Percentiles rank a stretch among this genome's conserved stretches.
These are phyloP conservation scores for Pterocarpus macrocarpus DNA, from an alignment of 306 rosid species.

Conservation along the genomic window DNA sequence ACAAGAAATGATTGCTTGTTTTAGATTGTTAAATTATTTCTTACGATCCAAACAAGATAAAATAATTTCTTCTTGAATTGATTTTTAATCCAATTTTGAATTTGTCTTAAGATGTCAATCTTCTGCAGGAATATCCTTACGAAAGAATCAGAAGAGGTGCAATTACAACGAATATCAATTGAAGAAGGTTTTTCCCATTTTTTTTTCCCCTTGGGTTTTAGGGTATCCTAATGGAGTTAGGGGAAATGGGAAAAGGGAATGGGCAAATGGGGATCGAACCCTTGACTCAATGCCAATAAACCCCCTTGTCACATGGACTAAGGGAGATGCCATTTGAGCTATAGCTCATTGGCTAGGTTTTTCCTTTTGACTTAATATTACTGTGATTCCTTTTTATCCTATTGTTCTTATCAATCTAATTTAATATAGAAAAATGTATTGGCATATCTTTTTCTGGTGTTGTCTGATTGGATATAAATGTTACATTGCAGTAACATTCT, in stretches of 20 bases:
- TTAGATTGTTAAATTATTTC: slow-evolving; percentile 28
- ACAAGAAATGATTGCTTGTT: slow-evolving; percentile 6
- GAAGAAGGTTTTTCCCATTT: slow-evolving; percentile 55
- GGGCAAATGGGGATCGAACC: too few species aligned
- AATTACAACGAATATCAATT: slow-evolving; percentile 62
- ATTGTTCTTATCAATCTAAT: slow-evolving; percentile 19
- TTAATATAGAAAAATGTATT: background rate
- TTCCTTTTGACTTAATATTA: slow-evolving; percentile 36
- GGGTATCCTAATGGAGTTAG: too few species aligned
- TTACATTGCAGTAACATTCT: slow-evolving; percentile 16
- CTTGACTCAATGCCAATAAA: too few species aligned
- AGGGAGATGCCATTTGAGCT: too few species aligned
- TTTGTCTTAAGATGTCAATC: slow-evolving; percentile 19
- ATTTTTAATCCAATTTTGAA: background rate
- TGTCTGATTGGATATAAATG: slow-evolving; percentile 2
- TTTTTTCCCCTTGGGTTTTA: too few species aligned
- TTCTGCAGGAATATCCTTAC: slow-evolving; percentile 71
- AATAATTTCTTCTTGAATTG: slow-evolving; percentile 17
- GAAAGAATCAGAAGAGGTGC: slow-evolving; percentile 68
- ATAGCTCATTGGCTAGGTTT: slow-evolving; percentile 7
- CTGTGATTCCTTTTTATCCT: slow-evolving; percentile 29
- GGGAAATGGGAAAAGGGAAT: too few species aligned
- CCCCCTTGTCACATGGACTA: too few species aligned
- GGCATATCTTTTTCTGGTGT: background rate
- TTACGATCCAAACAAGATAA: slow-evolving; percentile 12